phyloP scores from a whole-genome alignment of 1,284 basidiomycete species.

The Termitomyces sp. region DNA sequence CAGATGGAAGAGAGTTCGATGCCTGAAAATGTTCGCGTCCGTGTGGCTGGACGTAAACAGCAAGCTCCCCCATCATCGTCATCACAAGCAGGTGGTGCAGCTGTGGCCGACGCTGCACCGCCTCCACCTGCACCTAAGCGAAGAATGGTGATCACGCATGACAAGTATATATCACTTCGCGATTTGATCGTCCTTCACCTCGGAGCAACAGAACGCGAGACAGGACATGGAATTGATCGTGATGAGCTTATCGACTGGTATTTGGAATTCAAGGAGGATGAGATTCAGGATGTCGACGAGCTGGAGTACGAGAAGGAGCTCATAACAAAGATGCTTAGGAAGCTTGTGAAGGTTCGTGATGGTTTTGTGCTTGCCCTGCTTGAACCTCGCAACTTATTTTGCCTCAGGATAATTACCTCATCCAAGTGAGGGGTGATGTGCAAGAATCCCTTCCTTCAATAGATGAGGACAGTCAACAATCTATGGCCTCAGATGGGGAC shows the following conservation, averaged over 20 bases:
- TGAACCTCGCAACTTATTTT: slow-evolving; percentile 1
- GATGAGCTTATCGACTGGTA: slow-evolving; percentile 97
- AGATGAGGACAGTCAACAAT: slow-evolving; percentile 50
- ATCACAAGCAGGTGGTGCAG: slow-evolving; percentile 32
- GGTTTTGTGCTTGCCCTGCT: neutral
- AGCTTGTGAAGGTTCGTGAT: slow-evolving; percentile 78
- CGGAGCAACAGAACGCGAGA: slow-evolving; percentile 71
- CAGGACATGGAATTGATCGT: slow-evolving; percentile 74
- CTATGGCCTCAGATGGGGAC: slow-evolving; percentile 39
- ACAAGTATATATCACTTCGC: slow-evolving; percentile 90
- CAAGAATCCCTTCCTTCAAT: slow-evolving; percentile 70
- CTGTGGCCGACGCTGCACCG: slow-evolving; percentile 29
- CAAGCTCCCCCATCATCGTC: slow-evolving; percentile 30
- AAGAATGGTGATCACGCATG: slow-evolving; percentile 91
- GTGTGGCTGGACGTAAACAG: slow-evolving; percentile 25
- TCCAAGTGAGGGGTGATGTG: slow-evolving; percentile 80
- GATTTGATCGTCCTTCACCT: slow-evolving; percentile 85
- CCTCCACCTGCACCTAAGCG: slow-evolving; percentile 48
- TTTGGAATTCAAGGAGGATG: slow-evolving; percentile 82
- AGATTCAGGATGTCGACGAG: slow-evolving; percentile 82
- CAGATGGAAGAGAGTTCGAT: slow-evolving; percentile 53
- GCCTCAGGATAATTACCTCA: slow-evolving; percentile 76
- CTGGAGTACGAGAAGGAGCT: slow-evolving; percentile 91
- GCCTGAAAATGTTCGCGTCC: slow-evolving; percentile 33
- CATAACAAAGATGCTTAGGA: slow-evolving; percentile 84